Base-by-base conservation (phyloP, 331 rosid genomes). In the Arachis monticola region DNA sequence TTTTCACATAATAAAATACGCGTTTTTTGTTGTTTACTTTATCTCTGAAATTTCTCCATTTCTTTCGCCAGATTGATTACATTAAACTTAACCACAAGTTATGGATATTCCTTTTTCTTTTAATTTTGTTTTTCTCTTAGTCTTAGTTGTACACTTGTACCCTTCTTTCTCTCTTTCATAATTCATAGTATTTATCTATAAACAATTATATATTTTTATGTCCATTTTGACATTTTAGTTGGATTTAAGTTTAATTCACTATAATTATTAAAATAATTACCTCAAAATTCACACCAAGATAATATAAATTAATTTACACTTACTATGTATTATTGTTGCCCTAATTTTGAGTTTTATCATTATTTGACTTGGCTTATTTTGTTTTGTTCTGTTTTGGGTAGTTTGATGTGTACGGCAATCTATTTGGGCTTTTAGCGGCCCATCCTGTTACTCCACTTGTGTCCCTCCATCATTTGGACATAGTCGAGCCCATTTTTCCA, bases 381-480 rank as follows among this genome's bases (percentile, higher is more conserved):
- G 61, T 7, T 60, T 47, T 63, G n/a, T n/a, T n/a, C n/a, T 62
- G 10, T 64, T 40, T 46, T 76, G 44, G 38, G 30, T 48, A 93
- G 98, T 87, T 81, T 69, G 98, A 93, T 79, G 93, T 90, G 32
- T 82, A 83, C 27, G 97, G 97, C 60, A 86, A 85, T 58, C 63
- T 93, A 14, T 79, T 93, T 12, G 97, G 98, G 75, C 90, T 93
- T 5, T 82, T 93, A 0, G 70, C 95, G 42, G 92, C 98, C 70
- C 98, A 90, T 82, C 97, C 96, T 0, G 7, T 93, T 0, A 5
- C 96, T 0, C 96, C 98, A 0, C 7, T 89, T 3, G 93, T 93
- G 0, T 83, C 96, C 1, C 87, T 93, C n/a, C 97, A 93, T 76
- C 98, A 93, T 75, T 60, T 93, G 56, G 97, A 93, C 46, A 60